Evolutionary conservation across 441 rosid species (phyloP).

Genomic region (Rhodomyrtus psidioides): DNA sequence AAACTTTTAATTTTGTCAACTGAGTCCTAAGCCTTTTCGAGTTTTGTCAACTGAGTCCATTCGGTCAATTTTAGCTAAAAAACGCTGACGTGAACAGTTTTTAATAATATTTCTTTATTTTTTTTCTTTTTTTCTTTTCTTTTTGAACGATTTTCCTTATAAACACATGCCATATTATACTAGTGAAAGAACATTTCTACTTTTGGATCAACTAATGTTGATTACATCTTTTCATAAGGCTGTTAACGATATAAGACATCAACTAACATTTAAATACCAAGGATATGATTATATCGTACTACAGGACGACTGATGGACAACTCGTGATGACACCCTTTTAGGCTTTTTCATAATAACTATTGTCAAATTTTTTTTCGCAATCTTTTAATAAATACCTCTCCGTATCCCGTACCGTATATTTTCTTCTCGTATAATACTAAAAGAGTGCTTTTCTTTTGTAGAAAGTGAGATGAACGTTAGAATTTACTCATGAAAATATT

Average conservation of each 20-base stretch:
- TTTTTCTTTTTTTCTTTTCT: too few relatives aligned
- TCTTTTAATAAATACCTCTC: not conserved
- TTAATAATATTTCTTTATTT: too few relatives aligned
- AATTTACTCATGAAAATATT: not conserved
- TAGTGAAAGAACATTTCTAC: not conserved
- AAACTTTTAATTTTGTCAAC: too few relatives aligned
- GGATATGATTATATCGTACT: not conserved
- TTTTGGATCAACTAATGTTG: not conserved
- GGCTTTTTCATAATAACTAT: too few relatives aligned
- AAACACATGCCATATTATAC: not conserved
- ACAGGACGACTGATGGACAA: not conserved
- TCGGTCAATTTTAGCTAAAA: too few relatives aligned
- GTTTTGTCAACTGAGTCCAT: too few relatives aligned
- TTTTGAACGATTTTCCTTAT: too few relatives aligned
- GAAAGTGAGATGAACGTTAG: not conserved
- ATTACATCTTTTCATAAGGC: not conserved
- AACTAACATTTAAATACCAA: rapidly evolving
- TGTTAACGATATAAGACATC: not conserved
- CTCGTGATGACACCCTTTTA: not conserved
- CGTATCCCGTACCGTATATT: not conserved
- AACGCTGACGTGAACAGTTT: too few relatives aligned
- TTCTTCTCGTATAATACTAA: not conserved
- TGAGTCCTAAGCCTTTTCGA: too few relatives aligned
- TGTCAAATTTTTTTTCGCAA: not conserved
- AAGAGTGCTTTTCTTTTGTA: not conserved